phyloP scores from a whole-genome alignment of 768 basidiomycete genomes.

The Ephemerocybe angulata region DNA sequence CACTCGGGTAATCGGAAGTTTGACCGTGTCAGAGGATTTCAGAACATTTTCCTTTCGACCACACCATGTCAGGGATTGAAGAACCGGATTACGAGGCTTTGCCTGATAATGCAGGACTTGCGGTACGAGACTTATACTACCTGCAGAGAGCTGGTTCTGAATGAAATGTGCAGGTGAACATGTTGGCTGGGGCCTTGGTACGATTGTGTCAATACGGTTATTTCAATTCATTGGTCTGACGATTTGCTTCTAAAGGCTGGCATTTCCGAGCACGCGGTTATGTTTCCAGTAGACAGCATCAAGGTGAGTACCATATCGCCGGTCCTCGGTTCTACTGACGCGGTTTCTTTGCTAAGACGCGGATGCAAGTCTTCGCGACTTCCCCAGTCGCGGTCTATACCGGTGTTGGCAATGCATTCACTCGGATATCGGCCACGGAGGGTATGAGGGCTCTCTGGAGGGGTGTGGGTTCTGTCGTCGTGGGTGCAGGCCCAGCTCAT shows the following conservation, averaged over 20 bases:
- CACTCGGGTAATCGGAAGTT: no score
- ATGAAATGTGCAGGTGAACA: constrained; percentile 66
- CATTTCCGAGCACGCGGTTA: constrained; percentile 97
- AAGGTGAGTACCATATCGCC: constrained; percentile 57
- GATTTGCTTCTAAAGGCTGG: constrained; percentile 64
- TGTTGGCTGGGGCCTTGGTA: constrained; percentile 95
- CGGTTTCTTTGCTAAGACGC: constrained; percentile 59
- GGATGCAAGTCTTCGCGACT: constrained; percentile 96
- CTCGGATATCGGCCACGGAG: constrained; percentile 91
- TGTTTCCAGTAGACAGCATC: constrained; percentile 98
- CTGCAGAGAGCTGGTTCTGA: constrained; percentile 8
- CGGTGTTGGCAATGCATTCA: constrained; percentile 86
- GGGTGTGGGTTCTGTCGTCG: constrained; percentile 91
- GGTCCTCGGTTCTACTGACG: background rate
- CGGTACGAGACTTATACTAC: constrained; percentile 37
- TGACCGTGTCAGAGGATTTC: background rate
- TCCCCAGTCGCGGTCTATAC: constrained; percentile 85
- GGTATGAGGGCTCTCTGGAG: constrained; percentile 90
- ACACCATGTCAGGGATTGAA: constrained; percentile 13
- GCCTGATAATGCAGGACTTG: constrained; percentile 75
- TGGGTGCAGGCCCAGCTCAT: constrained; percentile 97
- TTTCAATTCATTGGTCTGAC: constrained; percentile 1
- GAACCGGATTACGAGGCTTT: constrained; percentile 17
- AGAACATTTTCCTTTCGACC: background rate
- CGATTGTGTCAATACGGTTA: constrained; percentile 30